phyloP scores from a whole-genome alignment of 306 rosid species.

The Pueraria montana region DNA sequence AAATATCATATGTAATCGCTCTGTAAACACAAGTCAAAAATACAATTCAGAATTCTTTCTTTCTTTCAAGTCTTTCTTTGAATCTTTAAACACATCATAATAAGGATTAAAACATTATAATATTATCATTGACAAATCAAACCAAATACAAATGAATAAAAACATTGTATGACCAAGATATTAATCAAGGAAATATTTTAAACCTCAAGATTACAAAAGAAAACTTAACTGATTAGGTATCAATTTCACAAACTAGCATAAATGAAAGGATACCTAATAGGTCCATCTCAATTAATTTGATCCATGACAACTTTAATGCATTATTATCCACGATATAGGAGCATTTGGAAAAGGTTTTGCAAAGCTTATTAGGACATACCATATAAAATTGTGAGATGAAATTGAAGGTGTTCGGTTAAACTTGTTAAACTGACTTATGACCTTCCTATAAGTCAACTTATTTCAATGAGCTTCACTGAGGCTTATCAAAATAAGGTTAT shows the following conservation, averaged over 20 bases:
- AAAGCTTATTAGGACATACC: neutral
- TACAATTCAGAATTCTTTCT: neutral
- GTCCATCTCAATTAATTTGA: neutral
- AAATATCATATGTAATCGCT: neutral
- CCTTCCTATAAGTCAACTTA: neutral
- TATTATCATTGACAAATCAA: conserved; percentile 24
- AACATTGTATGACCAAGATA: neutral
- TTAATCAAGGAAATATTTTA: neutral
- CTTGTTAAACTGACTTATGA: neutral
- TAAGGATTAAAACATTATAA: neutral
- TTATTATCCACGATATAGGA: neutral
- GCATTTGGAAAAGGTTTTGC: neutral
- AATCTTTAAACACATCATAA: conserved; percentile 16
- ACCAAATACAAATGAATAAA: conserved; percentile 31
- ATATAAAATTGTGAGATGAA: neutral
- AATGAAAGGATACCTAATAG: neutral
- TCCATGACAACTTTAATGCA: neutral
- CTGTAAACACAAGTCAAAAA: neutral
- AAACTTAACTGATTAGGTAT: conserved; percentile 11
- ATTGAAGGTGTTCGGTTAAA: neutral
- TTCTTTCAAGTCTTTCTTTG: neutral
- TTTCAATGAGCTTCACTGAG: neutral
- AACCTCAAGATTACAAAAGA: neutral
- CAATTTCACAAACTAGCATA: conserved; percentile 31
- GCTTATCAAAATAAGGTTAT: neutral